Evolutionary conservation across 768 basidiomycete species (phyloP), one percentile per base, ranked within the genome.

Genomic region (Tricholoma hemisulphureum): DNA sequence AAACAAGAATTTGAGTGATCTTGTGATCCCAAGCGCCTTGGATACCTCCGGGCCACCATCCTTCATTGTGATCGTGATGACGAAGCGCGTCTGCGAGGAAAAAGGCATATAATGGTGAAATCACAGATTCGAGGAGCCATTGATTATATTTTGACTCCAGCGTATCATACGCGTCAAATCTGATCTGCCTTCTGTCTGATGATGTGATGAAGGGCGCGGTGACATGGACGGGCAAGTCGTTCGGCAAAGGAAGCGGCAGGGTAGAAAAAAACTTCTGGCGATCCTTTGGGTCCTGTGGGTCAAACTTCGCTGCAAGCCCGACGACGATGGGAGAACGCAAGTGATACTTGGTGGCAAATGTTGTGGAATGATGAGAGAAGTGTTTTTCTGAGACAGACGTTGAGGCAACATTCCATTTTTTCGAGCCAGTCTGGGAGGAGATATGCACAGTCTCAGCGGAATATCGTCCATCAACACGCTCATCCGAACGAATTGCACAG

Each of bases 181-280:
- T 73, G 32, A 80, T 75, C 24, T 72, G 69, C 32, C 81, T 64
- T 32, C 81, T 65, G 61, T 83, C 81, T 2, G 77, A 72, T 0
- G 81, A 73, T 4, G 82, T 65, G 39, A 78, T 71, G 58, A 81
- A 82, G 0, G 79, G 75, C 0, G 77, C 80, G 51, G 73, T 75
- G 8, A 82, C 63, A 58, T 83, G 81, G 1, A 78, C 71, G 0
- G 81, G 80, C 0, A 83, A 67, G 3, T 72, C 63, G 3, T 72
- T 78, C 3, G 63, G 21, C 4, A 75, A 69, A 3, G 75, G 74
- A 2, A 83, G 69, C 0, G 80, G 81, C 6, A 83, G 67, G 0
- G 71, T 74, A 7, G 79, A 76, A 55, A 81, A 82, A 18, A 83
- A 69, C n/a, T 70, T 65, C 50, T 60, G 61, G 26, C 55, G 46